Percentiles rank a stretch among this genome's conserved stretches.
Evolutionary conservation across 805 yeast genomes (phyloP).

Genomic region (Suhomyces tanzawaensis): DNA sequence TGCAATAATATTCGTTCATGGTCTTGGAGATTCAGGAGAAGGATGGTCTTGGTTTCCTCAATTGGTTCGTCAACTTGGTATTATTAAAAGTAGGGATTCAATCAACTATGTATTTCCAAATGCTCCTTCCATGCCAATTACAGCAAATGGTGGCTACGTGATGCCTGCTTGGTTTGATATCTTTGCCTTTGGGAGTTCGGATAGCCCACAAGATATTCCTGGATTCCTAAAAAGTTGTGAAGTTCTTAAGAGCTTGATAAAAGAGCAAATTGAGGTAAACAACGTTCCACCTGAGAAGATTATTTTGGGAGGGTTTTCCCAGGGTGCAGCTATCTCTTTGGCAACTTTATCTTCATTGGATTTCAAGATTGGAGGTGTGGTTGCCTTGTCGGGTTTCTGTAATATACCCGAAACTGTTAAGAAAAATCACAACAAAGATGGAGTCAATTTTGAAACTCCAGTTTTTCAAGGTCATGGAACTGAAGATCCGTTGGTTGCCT

Average conservation of each 20-base stretch:
- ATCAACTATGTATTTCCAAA: constrained; percentile 82
- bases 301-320: constrained; percentile 93
- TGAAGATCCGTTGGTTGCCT: constrained; percentile 61
- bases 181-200: constrained; percentile 47
- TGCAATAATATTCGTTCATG: constrained; percentile 78
- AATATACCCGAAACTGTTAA: constrained; percentile 28
- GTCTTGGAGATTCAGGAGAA: constrained; percentile 85
- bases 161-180: constrained; percentile 93
- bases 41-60: constrained; percentile 89
- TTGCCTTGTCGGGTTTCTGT: constrained; percentile 76
- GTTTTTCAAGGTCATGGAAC: constrained; percentile 89
- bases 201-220: constrained; percentile 46
- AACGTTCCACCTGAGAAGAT: constrained; percentile 65
- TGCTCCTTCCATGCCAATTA: constrained; percentile 74
- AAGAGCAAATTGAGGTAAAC: constrained; percentile 47
- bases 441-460: constrained; percentile 61
- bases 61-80: constrained; percentile 42
- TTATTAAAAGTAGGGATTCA: constrained; percentile 48
- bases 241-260: constrained; percentile 43
- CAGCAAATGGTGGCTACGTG: constrained; percentile 59
- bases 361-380: constrained; percentile 71
- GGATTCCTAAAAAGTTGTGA: constrained; percentile 55
- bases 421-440: constrained; percentile 18
- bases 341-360: constrained; percentile 56
- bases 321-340: constrained; percentile 82